phyloP scores from a whole-genome alignment of 108 stramenopile genomes.

The Cyclotella choctawhatcheeana region DNA sequence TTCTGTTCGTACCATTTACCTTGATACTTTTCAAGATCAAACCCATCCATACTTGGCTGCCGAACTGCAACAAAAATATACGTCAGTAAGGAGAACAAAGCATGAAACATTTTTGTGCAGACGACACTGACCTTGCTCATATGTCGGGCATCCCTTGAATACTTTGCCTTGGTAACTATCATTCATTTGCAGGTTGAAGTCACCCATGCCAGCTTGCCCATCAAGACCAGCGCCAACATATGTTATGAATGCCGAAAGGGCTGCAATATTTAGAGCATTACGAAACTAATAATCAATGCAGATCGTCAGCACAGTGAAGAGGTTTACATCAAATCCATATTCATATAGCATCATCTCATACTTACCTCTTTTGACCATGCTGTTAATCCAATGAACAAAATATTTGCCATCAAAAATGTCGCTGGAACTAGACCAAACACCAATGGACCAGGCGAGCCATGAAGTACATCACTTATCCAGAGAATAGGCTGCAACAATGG shows the following conservation, averaged over 20 bases:
- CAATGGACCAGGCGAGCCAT: constrained; percentile 84
- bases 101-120: background rate
- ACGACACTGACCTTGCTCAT: constrained; percentile 58
- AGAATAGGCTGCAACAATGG: constrained; percentile 88
- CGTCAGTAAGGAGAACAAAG: background rate
- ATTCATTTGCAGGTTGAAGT: constrained; percentile 88
- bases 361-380: constrained; percentile 70
- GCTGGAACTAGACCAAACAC: constrained; percentile 77
- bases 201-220: constrained; percentile 82
- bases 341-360: no score
- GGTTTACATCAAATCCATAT: background rate
- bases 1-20: constrained; percentile 92
- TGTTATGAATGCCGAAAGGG: constrained; percentile 70
- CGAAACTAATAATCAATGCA: constrained; percentile 48
- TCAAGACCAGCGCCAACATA: constrained; percentile 88
- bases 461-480: constrained; percentile 89
- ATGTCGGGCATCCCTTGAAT: constrained; percentile 88
- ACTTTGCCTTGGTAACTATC: constrained; percentile 82
- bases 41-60: constrained; percentile 86
- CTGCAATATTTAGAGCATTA: constrained; percentile 78
- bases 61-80: constrained; percentile 48
- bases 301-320: background rate
- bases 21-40: constrained; percentile 88
- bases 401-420: constrained; percentile 73
- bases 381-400: constrained; percentile 69